These are phyloP conservation scores for Tuber melanosporum DNA, from an alignment of 495 filamentous ascomycete genomes.

Conservation along the genomic window DNA sequence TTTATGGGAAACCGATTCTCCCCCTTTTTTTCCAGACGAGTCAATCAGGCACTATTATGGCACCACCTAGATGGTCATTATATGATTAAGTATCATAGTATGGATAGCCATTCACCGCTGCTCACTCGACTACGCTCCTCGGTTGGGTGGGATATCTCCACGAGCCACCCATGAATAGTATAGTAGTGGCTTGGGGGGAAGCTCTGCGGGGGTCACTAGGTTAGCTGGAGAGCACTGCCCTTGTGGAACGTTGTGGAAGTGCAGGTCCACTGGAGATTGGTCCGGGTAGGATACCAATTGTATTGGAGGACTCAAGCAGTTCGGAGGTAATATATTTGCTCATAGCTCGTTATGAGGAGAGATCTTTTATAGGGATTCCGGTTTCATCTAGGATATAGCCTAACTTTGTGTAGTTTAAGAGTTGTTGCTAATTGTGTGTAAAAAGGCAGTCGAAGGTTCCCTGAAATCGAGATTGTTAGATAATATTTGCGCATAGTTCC, in stretches of 20 bases:
- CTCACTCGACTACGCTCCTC: background rate
- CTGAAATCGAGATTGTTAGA: background rate
- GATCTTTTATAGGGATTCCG: background rate
- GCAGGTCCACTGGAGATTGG: background rate
- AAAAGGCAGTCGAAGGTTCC: background rate
- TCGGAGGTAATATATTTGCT: background rate
- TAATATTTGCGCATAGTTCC: background rate
- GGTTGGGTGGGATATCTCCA: background rate
- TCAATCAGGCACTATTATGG: background rate
- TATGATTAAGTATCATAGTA: background rate
- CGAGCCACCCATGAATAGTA: background rate
- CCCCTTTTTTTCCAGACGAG: background rate
- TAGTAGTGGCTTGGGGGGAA: no score
- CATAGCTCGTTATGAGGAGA: background rate
- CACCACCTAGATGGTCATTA: background rate
- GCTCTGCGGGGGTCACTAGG: background rate
- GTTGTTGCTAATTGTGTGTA: background rate
- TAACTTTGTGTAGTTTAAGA: background rate
- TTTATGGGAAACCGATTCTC: background rate
- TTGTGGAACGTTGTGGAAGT: background rate
- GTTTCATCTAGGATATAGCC: background rate
- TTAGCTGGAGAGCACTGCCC: background rate
- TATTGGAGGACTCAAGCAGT: background rate
- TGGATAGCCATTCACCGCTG: background rate
- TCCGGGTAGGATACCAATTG: background rate